Conservation (phyloP, 805 yeast species). For the Ogataea minuta region DNA sequence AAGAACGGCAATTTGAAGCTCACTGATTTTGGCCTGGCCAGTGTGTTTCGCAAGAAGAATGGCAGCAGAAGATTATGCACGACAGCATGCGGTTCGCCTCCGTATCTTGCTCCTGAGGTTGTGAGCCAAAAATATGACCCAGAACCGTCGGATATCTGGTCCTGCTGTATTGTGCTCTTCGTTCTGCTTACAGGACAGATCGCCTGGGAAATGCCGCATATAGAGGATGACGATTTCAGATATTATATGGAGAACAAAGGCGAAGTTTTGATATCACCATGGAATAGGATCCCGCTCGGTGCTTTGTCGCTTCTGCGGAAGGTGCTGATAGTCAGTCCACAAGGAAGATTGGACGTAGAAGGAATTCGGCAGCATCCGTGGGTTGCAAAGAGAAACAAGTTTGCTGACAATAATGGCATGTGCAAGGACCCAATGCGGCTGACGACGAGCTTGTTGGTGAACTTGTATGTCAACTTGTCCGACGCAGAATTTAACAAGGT, state of each 20-base stretch:
- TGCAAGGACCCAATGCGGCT: constrained; percentile 53
- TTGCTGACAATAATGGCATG: constrained; percentile 44
- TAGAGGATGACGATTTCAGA: constrained; percentile 44
- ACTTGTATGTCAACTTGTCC: constrained; percentile 51
- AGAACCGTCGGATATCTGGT: constrained; percentile 62
- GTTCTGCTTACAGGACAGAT: constrained; percentile 64
- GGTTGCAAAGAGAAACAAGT: constrained; percentile 45
- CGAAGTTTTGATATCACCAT: constrained; percentile 45
- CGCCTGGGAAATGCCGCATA: constrained; percentile 69
- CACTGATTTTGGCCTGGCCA: constrained; percentile 78
- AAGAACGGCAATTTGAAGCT: constrained; percentile 62
- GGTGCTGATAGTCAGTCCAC: constrained; percentile 49
- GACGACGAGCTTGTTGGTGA: constrained; percentile 50
- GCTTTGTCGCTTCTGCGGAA: constrained; percentile 52
- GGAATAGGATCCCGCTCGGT: constrained; percentile 51
- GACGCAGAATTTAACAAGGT: constrained; percentile 43
- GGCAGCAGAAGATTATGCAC: constrained; percentile 47
- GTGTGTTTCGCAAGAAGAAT: constrained; percentile 48
- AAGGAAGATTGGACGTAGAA: constrained; percentile 40
- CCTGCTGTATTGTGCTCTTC: constrained; percentile 62
- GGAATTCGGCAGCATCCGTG: constrained; percentile 53
- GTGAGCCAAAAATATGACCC: constrained; percentile 51
- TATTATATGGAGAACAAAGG: constrained; percentile 42
- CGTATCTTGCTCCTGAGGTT: constrained; percentile 79
- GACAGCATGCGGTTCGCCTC: constrained; percentile 70